Evolutionary conservation across 1,284 basidiomycete species (phyloP), one percentile per base, ranked within the genome.

Genomic region (Pterula multifida): DNA sequence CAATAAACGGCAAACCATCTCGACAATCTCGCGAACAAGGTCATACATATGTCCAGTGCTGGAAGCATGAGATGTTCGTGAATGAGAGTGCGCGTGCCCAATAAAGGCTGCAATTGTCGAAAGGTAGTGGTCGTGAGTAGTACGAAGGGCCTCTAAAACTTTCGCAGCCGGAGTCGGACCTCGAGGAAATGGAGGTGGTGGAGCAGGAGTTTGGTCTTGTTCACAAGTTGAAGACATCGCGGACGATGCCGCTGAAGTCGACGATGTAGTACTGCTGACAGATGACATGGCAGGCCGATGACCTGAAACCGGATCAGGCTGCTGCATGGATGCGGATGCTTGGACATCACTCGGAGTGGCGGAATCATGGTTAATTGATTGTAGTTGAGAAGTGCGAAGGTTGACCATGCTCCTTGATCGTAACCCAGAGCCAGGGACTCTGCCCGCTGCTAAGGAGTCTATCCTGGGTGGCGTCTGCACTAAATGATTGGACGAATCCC

Each of bases 41-140:
- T 97, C 92, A 63, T 97, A 93, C 63, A 98, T 77, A 57, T 93
- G 86, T 0, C 91, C 92, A 32, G 91, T 95, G 54, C 84, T 90
- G 4, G 91, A 90, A 0, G 93, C 89, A 64, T 96, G 91, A 17
- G 88, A 88, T 22, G 79, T 73, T 49, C 88, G 81, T 17, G 89
- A 85, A 69, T 98, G 90, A 13, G 89, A 90, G 61, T 98, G 94
- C 1, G 92, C 88, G 60, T 97, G 93, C 1, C 94, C 94, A 59
- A 98, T 95, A 64, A 98, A 94, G 2, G 93, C 93, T 11, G 95
- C 94, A 58, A 97, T 91, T 15, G 90, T 89, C 3, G 91, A 95
- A 3, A 97, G 72, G 55, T 96, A 86, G 53, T 87, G 81, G 60
- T 95, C 91, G 63, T 95, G 90, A 9, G 89, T 88, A 49, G 72